Base-by-base conservation (phyloP, 2,329 filamentous ascomycete species). In the Huntiella savannae region DNA sequence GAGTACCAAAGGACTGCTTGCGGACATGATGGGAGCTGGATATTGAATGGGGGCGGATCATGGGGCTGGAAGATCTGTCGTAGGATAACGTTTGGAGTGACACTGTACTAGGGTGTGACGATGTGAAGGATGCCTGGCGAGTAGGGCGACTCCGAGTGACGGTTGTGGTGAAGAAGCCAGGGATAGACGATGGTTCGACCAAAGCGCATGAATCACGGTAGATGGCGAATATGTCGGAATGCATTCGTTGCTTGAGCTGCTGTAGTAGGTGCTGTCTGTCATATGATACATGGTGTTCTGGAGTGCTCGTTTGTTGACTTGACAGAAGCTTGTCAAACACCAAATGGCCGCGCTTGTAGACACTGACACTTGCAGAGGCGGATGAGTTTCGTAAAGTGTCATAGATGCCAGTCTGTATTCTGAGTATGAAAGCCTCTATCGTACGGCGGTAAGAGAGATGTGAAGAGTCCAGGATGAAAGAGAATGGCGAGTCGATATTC, bases 311-410 rank as follows among this genome's bases (percentile, higher is more conserved):
- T 16, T 52, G 55, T 56, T 34, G 62, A 60, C 5, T 52, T 53
- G n/a, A 65, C 65, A 71, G 57, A 4, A 63, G 63, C 52, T 68
- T 68, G 54, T 70, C 64, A n/a, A 70, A 50, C 11, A 73, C 61
- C 16, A 70, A 62, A 47, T 73, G 70, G 0, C 70, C 70, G 38
- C 69, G 63, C 54, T 73, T 73, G 52, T 68, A 61, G 5, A 66
- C 64, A 2, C 61, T 63, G 54, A 73, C 58, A 16, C 63, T 66
- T 43, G 71, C 59, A 4, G 64, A 61, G 35, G 64, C 60, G 17
- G 68, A 64, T 48, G 67, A 63, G 17, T 65, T 63, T 42, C 63
- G 62, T 17, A 73, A 59, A 4, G 68, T 62, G 45, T 70, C 64
- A 13, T 62, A 60, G 5, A 73, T 62, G 4, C 69, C 67, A 1